These are phyloP conservation scores for Polytrichum formosum DNA, from an alignment of 225 moss, liverwort and hornwort species.

Conservation along the genomic window DNA sequence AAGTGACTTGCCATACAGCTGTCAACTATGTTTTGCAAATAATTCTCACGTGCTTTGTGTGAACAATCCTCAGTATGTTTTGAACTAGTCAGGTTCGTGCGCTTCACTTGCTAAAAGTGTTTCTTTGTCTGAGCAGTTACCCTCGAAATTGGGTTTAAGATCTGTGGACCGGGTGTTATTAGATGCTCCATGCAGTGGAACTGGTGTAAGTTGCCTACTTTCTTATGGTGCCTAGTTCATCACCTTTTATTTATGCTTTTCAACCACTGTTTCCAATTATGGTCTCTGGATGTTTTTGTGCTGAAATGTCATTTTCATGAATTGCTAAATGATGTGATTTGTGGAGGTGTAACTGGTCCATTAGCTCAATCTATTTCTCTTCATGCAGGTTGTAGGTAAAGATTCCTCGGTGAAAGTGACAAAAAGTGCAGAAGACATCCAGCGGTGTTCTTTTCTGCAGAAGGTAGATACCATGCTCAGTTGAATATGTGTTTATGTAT, in stretches of 20 bases:
- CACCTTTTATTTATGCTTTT: neutral
- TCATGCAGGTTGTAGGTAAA: conserved; percentile 78
- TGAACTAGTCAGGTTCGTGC: no score
- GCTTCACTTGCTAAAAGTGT: neutral
- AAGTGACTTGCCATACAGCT: neutral
- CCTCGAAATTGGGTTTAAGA: conserved; percentile 70
- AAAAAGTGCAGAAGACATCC: conserved; percentile 82
- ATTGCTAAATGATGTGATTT: no score
- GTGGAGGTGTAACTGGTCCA: no score
- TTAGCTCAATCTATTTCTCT: neutral
- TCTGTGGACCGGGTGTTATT: conserved; percentile 86
- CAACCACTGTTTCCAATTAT: no score
- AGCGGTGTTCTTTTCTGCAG: conserved; percentile 86
- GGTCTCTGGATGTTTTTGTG: no score
- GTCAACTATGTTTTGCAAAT: no score
- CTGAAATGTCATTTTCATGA: no score
- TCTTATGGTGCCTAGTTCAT: neutral
- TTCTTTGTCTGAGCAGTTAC: conserved; percentile 51
- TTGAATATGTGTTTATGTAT: neutral
- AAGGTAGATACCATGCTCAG: conserved; percentile 35
- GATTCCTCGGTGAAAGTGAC: conserved; percentile 94
- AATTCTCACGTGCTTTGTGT: no score
- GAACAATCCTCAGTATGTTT: no score
- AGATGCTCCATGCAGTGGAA: conserved; percentile 98
- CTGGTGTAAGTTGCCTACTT: conserved; percentile 63